Percentiles rank a stretch among this genome's conserved stretches.
Evolutionary conservation across 2,329 filamentous ascomycete genomes (phyloP).

Genomic region (Dothistroma septosporum): DNA sequence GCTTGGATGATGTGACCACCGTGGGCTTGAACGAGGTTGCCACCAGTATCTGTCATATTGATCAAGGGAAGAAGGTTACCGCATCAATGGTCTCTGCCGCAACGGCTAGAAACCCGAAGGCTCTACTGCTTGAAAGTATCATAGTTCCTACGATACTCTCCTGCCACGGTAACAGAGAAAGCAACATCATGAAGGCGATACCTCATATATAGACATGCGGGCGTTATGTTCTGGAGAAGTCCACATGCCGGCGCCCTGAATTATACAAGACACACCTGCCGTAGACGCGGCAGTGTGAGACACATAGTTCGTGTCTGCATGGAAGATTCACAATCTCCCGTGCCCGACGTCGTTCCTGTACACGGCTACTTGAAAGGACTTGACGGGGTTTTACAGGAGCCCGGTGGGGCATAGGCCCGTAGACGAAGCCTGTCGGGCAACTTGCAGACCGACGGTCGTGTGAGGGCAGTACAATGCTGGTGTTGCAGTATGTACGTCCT

Average conservation of each 20-base stretch:
- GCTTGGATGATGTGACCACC: conserved; percentile 61
- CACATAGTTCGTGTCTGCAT: neutral
- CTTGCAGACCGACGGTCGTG: too few species aligned
- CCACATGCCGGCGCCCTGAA: conserved; percentile 1
- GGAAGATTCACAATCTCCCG: conserved; percentile 3
- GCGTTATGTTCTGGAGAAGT: neutral
- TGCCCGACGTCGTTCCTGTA: neutral
- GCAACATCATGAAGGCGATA: neutral
- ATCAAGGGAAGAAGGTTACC: conserved; percentile 26
- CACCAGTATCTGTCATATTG: conserved; percentile 33
- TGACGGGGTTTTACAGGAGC: neutral
- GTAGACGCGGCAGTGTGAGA: neutral
- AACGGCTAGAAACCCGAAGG: conserved; percentile 6
- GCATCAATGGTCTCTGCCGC: conserved; percentile 3
- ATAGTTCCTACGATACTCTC: neutral
- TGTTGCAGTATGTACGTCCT: too few species aligned
- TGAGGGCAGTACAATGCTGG: too few species aligned
- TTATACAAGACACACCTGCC: neutral
- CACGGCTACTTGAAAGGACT: neutral
- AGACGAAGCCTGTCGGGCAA: neutral
- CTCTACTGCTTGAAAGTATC: neutral
- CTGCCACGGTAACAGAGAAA: neutral
- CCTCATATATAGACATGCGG: neutral
- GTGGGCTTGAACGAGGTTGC: conserved; percentile 62
- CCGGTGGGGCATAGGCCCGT: neutral